Evolutionary conservation across 225 moss, liverwort and hornwort species (phyloP), one percentile per base, ranked within the genome.

Genomic region (Neckera pumila): DNA sequence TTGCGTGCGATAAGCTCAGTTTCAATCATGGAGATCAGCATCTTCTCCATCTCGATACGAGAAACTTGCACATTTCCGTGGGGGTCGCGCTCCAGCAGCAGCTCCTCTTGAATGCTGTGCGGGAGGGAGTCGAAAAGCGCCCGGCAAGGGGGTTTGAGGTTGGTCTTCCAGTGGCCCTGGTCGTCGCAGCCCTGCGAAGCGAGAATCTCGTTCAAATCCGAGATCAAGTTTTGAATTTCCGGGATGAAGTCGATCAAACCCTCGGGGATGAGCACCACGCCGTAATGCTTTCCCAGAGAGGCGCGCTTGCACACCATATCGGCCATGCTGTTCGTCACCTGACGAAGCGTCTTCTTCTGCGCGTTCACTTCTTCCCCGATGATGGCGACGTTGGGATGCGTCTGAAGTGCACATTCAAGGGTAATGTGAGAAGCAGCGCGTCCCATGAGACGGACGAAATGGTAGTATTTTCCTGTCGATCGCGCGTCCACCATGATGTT

Each of bases 401-500:
- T 98, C 78, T 98, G 96, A 63, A 96, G 93, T 51, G 97, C 97
- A 87, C 96, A 98, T 84, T 98, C 97, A 10, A 98, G 91, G 9
- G 97, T 98, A 20, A 98, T 98, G 78, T 98, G 97, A 22, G 96
- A 96, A 47, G 97, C 97, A n/a, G 97, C 95, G 43, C 97, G 91
- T 7, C 97, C 97, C 97, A 98, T 98, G 6, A 98, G 92, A 76
- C 97, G 89, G 31, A 98, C 97, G 84, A 98, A 98, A 79, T 98
- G 97, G 81, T 98, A 96, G 69, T 98, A 98, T 79, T 98, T 98
- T 26, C 97, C 96, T 7, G 97, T 96, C 23, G 97, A 98, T 21
- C 96, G 90, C 8, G 97, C 97, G 84, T 98, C 97, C 87, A 98
- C 96, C 97, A 98, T 98, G 51, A 98, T 95, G 89, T 98, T 98